Evolutionary conservation across 1,139 yeast species (phyloP).

Genomic region (Yamadazyma friedrichii): DNA sequence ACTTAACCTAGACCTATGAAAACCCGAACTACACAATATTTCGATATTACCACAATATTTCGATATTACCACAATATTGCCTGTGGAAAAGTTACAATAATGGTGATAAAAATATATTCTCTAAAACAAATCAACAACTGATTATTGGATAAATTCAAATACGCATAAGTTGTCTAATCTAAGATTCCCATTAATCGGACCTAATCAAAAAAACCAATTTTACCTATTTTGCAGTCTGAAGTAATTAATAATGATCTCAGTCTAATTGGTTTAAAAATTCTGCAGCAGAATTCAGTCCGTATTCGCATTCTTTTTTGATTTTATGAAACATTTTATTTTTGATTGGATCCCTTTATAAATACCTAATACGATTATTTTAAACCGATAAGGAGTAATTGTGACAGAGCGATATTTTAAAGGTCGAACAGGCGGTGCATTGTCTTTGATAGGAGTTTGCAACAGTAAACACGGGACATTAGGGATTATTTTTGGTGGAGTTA

Average conservation of each 20-base stretch:
- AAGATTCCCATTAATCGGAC: constrained; percentile 2
- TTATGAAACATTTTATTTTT: not conserved
- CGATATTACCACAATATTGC: not conserved
- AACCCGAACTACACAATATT: too few relatives aligned
- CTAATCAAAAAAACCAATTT: too few relatives aligned
- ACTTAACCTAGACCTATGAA: too few relatives aligned
- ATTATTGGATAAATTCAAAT: constrained; percentile 1
- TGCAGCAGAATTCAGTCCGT: not conserved
- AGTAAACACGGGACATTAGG: too few relatives aligned
- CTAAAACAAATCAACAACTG: not conserved
- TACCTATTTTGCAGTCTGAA: not conserved
- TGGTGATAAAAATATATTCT: not conserved
- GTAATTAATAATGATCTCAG: not conserved
- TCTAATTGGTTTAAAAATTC: not conserved
- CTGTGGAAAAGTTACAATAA: not conserved
- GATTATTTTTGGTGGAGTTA: too few relatives aligned
- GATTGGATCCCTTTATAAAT: not conserved
- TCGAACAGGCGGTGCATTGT: too few relatives aligned
- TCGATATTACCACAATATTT: too few relatives aligned
- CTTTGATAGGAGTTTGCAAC: too few relatives aligned
- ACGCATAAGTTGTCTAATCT: too few relatives aligned
- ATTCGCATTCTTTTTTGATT: constrained; percentile 1
- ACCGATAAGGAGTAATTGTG: not conserved
- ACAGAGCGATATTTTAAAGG: too few relatives aligned
- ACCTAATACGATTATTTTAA: not conserved